Evolutionary conservation across 768 basidiomycete species (phyloP), one percentile per base, ranked within the genome.

Genomic region (Basidioascus undulatus): DNA sequence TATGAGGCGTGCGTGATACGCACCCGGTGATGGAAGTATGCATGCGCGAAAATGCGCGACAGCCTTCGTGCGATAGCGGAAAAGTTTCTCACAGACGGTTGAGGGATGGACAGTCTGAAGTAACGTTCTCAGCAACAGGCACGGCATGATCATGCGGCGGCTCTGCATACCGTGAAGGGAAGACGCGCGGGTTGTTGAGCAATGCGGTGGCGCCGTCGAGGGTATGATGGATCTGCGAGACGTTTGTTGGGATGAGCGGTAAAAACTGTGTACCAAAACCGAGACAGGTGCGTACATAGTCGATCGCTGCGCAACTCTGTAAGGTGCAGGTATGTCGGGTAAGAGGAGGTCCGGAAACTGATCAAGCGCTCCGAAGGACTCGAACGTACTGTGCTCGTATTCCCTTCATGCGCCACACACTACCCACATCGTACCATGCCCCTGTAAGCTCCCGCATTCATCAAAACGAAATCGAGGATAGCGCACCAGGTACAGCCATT

Each of bases 41-140:
- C 84, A 57, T 98, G 89, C 0, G 82, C 81, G 54, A 98, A 94
- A 47, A 94, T 86, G 28, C 89, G 73, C 1, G 84, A 84, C 2
- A 96, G 71, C 12, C 89, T 73, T 0, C 89, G 72, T 16, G 82
- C 81, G 19, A 89, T 73, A 13, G 80, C 82, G 37, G 76, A 67
- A 57, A 87, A 92, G 57, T 84, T 83, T n/a, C 78, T 69, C 46
- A 74, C 68, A 0, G 83, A 89, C 3, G 76, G 67, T 32, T 62
- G 61, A 2, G 80, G 80, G 39, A 94, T 81, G 41, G 73, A 73
- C 2, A 94, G 65, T 20, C 84, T 86, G 51, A 2, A 37, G n/a
- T n/a, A n/a, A n/a, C n/a, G n/a, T n/a, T n/a, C n/a, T n/a, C n/a
- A n/a, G n/a, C n/a, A n/a, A n/a, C n/a, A n/a, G n/a, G n/a, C n/a